Evolutionary conservation across 2,329 filamentous ascomycete species (phyloP), one percentile per base, ranked within the genome.

Genomic region (Apiospora pterosperma): DNA sequence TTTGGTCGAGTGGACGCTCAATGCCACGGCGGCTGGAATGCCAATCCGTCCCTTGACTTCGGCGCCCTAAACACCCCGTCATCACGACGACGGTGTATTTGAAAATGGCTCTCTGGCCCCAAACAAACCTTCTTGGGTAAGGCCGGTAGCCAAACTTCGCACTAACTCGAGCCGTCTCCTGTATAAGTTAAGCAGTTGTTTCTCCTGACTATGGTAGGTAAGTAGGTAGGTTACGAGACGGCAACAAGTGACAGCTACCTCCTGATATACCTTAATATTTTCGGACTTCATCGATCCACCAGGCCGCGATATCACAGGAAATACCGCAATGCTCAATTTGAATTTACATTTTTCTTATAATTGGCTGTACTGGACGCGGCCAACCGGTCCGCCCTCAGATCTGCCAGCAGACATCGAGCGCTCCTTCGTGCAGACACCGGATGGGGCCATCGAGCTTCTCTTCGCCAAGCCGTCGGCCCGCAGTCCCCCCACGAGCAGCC

Each of bases 361-460:
- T 63, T 75, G 72, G 66, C 69, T 79, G 31, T 70, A 67, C 65
- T 78, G 73, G 72, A 71, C 70, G 1, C 67, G 65, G 8, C 75
- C 74, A 19, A 68, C 64, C 28, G 67, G 61, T 6, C 66, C 71
- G 28, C 69, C 72, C 3, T 69, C 68, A 3, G 23, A 73, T 4
- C 67, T 81, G 1, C 83, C 82, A 0, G 23, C 72, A 1, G 77
- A 77, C 6, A 76, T 86, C 59, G 75, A 77, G 63, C 78, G 82
- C 11, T 75, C 74, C 55, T 83, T 78, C 71, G 73, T 85, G 62
- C 66, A 74, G 21, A 84, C 82, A 0, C 71, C 78, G 3, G 74
- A 73, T 3, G 83, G 84, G 2, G 73, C 76, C 3, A 74, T 86
- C n/a, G 84, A 86, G 69, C 70, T 86, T 3, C 78, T 87, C 34